Base-by-base conservation (phyloP, 768 basidiomycete genomes). In the Pleurotus tuber-regium region DNA sequence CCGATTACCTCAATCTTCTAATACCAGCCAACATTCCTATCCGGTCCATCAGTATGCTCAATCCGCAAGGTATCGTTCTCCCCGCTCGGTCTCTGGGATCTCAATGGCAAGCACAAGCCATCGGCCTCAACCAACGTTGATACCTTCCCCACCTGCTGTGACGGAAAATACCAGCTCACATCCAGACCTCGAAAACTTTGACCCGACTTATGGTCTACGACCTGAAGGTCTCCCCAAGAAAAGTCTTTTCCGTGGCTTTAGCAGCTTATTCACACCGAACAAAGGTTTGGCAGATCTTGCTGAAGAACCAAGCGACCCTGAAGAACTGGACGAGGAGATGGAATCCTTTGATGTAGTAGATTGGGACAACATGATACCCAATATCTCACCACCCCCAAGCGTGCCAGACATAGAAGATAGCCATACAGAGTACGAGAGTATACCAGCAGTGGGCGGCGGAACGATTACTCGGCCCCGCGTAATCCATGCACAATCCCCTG, bases 151-250 rank as follows among this genome's bases (percentile, higher is more conserved):
- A n/a, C 56, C 51, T 42, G 52, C 57, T 31, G 55, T 66, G 3
- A 57, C 56, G 16, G 54, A 59, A 52, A 54, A 57, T 57, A 31
- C 56, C 30, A 49, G 50, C 31, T 61, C 70, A 47, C 63, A 67
- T 50, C 67, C 70, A 4, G 74, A 75, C 21, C 62, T 93, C 26
- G 94, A 97, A 69, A 85, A 89, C 54, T 97, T 90, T 66, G 96
- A 98, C 61, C 96, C 94, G 1, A 98, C 96, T 0, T 98, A 99
- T 62, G 96, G 96, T 12, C 73, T 98, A 10, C 86, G 96, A 21
- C 92, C 93, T 0, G 95, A 98, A 62, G 89, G 91, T 1, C 73
- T 96, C 1, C 94, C 94, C 0, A 78, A 80, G 1, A 95, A 92
- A 69, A 87, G 86, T 54, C 79, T 84, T 3, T 97, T 95, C 66